Percentiles rank a stretch among this genome's conserved stretches.
Evolutionary conservation across 441 rosid species (phyloP).

Genomic region (Viola pubescens): DNA sequence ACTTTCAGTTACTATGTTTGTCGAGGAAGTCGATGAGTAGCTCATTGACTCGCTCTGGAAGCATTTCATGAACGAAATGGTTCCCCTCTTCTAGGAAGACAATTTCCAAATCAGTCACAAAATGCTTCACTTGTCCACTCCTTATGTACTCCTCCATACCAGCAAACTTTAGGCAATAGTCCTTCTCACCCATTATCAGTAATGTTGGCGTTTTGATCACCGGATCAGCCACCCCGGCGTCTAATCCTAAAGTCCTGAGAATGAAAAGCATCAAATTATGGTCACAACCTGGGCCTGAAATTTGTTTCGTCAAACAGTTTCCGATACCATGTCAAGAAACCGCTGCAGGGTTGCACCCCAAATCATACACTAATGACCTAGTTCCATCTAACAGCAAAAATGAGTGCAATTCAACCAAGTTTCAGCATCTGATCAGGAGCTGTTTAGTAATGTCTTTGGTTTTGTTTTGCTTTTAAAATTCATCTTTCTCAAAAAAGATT

Average conservation of each 20-base stretch:
- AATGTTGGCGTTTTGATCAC: conserved; percentile 27
- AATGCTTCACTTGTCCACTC: conserved; percentile 23
- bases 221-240: conserved; percentile 21
- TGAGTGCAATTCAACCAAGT: too few relatives aligned
- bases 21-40: conserved; percentile 28
- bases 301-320: too few relatives aligned
- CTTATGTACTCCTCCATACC: conserved; percentile 30
- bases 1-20: conserved; percentile 17
- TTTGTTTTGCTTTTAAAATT: too few relatives aligned
- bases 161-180: conserved; percentile 24
- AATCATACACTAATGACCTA: too few relatives aligned
- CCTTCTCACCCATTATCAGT: conserved; percentile 35
- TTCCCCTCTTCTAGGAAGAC: conserved; percentile 30
- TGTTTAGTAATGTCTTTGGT: too few relatives aligned
- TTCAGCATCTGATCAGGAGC: too few relatives aligned
- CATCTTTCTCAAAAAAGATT: too few relatives aligned
- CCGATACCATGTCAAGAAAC: too few relatives aligned
- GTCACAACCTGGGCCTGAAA: too few relatives aligned
- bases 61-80: conserved; percentile 34
- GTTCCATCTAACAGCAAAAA: too few relatives aligned
- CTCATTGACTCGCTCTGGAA: conserved; percentile 29
- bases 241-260: conserved; percentile 18
- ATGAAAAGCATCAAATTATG: not conserved
- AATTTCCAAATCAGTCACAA: conserved; percentile 31
- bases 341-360: too few relatives aligned